Percentiles rank a stretch among this genome's conserved stretches.
These are phyloP conservation scores for Neofusicoccum laricinum DNA, from an alignment of 2,329 filamentous ascomycete genomes.

Conservation along the genomic window DNA sequence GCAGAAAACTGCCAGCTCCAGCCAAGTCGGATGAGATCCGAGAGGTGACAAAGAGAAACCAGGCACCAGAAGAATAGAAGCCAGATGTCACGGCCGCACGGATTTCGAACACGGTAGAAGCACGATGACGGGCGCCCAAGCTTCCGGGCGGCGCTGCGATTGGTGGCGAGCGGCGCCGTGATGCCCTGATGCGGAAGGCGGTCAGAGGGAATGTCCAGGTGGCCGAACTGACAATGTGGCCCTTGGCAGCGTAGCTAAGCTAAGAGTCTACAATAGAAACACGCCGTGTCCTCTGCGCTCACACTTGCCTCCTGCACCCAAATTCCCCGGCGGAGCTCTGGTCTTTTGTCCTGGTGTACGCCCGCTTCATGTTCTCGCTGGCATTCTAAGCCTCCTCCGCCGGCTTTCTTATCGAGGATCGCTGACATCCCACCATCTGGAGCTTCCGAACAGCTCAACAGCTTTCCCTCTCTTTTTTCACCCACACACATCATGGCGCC, in stretches of 20 bases:
- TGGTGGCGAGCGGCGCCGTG: background rate
- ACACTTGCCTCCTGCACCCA: background rate
- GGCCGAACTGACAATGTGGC: constrained; percentile 13
- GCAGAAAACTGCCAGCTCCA: background rate
- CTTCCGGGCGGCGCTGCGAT: background rate
- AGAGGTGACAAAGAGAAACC: background rate
- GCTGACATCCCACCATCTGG: background rate
- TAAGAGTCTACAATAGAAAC: background rate
- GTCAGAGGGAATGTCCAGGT: constrained; percentile 1
- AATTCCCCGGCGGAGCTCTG: background rate
- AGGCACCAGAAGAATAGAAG: background rate
- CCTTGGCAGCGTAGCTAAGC: constrained; percentile 14
- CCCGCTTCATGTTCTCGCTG: background rate
- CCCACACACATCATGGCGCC: constrained; percentile 43
- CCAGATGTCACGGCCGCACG: constrained; percentile 8
- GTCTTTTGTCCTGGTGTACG: background rate
- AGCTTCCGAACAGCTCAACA: constrained; percentile 10
- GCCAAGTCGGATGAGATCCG: background rate
- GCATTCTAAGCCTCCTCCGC: background rate
- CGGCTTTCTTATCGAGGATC: background rate
- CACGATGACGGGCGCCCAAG: constrained; percentile 9
- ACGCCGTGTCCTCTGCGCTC: background rate
- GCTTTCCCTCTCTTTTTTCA: constrained; percentile 13
- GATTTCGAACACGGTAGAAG: constrained; percentile 12
- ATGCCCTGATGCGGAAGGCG: background rate